Base-by-base conservation (phyloP, 176 grass and related monocot species). In the Cocos nucifera region DNA sequence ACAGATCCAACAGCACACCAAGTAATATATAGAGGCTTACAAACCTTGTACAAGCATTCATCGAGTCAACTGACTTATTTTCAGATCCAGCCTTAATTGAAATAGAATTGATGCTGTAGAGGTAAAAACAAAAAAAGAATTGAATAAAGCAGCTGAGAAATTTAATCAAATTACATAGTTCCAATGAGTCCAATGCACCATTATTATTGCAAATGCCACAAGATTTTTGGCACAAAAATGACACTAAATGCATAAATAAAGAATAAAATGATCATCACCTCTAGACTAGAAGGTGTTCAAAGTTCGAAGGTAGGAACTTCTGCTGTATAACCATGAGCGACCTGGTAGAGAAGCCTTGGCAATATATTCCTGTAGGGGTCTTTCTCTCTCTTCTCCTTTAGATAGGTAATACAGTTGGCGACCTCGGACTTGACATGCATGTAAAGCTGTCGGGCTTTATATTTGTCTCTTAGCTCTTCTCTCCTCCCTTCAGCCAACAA, bases 261-360 rank as follows among this genome's bases (percentile, higher is more conserved):
- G 27, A 35, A 61, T 44, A 44, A 44, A 9, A 44, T 44, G 35
- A 44, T 9, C 10, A 44, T 14, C 35, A 44, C 35, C 35, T 44
- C 35, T 44, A 44, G 35, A 44, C 35, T 44, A 8, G 35, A 12
- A 17, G 27, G 58, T 2, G 22, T 51, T 85, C 70, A 91, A 17
- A 73, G 84, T 67, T 91, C 70, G 82, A 97, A 97, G 80, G 93
- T 92, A 57, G 87, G 93, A 50, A 92, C 63, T 79, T 92, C 73
- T 67, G 67, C 77, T 63, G 73, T 56, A 17, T 59, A 65, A 51
- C 93, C 87, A 78, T 80, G 65, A 50, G 71, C 50, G 49, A 79
- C 73, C 32, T 76, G 80, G 30, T 91, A 97, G 19, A 97, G 57
- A 80, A 88, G n/a, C 76, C 93, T 85, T 53, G 76, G 66, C 17